Percentiles rank a stretch among this genome's conserved stretches.
phyloP scores from a whole-genome alignment of 805 yeast genomes.

The Torulaspora quercuum region DNA sequence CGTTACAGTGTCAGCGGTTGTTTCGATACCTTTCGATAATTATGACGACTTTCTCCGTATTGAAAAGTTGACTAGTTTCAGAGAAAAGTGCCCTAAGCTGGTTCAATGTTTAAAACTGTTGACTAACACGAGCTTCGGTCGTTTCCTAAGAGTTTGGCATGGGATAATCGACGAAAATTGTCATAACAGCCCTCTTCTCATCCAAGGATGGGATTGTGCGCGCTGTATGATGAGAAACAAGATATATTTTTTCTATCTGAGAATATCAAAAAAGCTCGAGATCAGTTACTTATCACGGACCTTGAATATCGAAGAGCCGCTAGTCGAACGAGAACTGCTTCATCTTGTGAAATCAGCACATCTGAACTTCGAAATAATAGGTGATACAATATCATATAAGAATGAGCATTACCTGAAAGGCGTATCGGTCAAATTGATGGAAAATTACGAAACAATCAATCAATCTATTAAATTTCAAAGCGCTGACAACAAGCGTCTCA shows the following conservation, averaged over 20 bases:
- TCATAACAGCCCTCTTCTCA: conserved; percentile 19
- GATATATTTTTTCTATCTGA: conserved; percentile 31
- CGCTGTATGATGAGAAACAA: conserved; percentile 26
- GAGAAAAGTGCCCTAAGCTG: conserved; percentile 15
- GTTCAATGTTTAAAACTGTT: conserved; percentile 20
- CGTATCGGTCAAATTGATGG: conserved; percentile 11
- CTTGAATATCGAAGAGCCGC: conserved; percentile 18
- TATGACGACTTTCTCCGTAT: conserved; percentile 27
- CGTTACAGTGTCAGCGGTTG: conserved; percentile 25
- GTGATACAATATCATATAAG: conserved; percentile 18
- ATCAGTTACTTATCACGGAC: conserved; percentile 28
- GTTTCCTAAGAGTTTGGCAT: conserved; percentile 29
- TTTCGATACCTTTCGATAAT: conserved; percentile 31
- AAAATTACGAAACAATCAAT: conserved; percentile 11
- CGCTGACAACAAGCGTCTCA: conserved; percentile 10
- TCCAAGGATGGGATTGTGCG: conserved; percentile 21
- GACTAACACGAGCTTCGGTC: conserved; percentile 24
- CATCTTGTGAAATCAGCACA: conserved; percentile 20
- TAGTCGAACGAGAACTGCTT: conserved; percentile 21
- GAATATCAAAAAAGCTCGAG: conserved; percentile 24
- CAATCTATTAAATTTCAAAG: conserved; percentile 9
- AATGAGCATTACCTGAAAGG: conserved; percentile 14
- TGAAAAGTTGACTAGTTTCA: conserved; percentile 18
- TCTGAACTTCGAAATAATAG: conserved; percentile 24
- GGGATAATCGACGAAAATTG: conserved; percentile 18